Conservation (phyloP, 176 grass and related monocot species). For the Pharus latifolius region DNA sequence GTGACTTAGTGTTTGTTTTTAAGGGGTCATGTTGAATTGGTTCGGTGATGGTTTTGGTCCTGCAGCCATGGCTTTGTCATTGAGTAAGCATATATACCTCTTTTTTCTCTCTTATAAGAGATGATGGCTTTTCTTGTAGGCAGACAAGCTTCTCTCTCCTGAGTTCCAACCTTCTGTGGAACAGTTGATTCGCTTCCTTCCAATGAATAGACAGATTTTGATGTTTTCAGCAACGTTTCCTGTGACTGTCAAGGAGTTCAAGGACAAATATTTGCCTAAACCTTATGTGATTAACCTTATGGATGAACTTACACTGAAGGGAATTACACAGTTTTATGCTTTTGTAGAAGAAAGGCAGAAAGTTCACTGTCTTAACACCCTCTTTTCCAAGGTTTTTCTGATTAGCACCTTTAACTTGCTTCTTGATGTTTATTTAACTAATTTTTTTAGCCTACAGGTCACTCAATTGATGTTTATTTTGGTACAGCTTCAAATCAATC, state of each 20-base stretch:
- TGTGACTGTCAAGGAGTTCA: constrained; percentile 88
- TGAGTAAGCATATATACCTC: background rate
- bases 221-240: constrained; percentile 99
- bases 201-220: constrained; percentile 60
- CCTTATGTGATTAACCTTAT: constrained; percentile 95
- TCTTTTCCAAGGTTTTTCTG: constrained; percentile 76
- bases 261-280: constrained; percentile 81
- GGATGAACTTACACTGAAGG: constrained; percentile 96
- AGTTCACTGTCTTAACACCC: constrained; percentile 94
- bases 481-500: constrained; percentile 91
- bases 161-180: constrained; percentile 87
- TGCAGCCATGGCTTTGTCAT: background rate
- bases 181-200: constrained; percentile 67
- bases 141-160: constrained; percentile 85
- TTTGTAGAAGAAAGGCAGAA: constrained; percentile 98
- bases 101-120: background rate
- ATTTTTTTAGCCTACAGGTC: background rate
- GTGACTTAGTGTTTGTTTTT: background rate
- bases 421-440: background rate
- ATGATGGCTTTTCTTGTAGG: constrained; percentile 23
- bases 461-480: constrained; percentile 19
- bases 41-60: background rate
- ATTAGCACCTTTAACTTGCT: constrained; percentile 9
- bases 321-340: constrained; percentile 93
- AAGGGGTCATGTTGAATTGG: background rate